Conservation (phyloP, 345 rosid genomes). For the Cardamine occulta region DNA sequence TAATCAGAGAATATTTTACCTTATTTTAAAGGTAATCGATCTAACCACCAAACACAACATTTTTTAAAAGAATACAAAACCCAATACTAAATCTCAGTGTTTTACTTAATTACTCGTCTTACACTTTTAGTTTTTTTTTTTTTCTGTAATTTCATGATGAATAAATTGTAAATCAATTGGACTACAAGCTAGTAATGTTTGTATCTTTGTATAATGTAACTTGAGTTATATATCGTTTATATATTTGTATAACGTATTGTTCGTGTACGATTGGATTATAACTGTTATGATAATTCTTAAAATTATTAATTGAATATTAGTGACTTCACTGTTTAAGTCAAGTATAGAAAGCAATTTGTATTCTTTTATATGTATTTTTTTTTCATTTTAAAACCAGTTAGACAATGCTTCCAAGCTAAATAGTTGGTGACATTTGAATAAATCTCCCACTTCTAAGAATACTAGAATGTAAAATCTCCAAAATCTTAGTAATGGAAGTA, state of each 20-base stretch:
- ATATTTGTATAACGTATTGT: background rate
- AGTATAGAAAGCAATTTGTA: slow-evolving; percentile 5
- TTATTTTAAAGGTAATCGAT: background rate
- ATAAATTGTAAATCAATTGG: background rate
- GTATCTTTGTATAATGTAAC: background rate
- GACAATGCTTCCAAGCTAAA: background rate
- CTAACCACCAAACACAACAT: slow-evolving; percentile 20
- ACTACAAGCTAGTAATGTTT: background rate
- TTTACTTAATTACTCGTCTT: background rate
- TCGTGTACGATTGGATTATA: background rate
- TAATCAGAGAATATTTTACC: background rate
- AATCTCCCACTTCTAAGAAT: slow-evolving; percentile 3
- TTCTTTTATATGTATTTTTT: background rate
- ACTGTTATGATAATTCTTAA: background rate
- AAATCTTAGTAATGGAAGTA: slow-evolving; percentile 17
- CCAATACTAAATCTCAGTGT: slow-evolving; percentile 23
- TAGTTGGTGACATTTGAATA: slow-evolving; percentile 7
- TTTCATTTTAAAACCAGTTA: background rate
- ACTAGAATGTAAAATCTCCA: slow-evolving; percentile 6
- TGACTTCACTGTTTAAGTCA: slow-evolving; percentile 12
- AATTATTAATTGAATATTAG: background rate
- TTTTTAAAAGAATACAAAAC: background rate
- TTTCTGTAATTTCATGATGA: slow-evolving; percentile 4
- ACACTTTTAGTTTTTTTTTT: background rate
- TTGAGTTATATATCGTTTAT: background rate